Evolutionary conservation across 1,139 yeast species (phyloP).

Genomic region (Nakaseomyces uthaithaninus): DNA sequence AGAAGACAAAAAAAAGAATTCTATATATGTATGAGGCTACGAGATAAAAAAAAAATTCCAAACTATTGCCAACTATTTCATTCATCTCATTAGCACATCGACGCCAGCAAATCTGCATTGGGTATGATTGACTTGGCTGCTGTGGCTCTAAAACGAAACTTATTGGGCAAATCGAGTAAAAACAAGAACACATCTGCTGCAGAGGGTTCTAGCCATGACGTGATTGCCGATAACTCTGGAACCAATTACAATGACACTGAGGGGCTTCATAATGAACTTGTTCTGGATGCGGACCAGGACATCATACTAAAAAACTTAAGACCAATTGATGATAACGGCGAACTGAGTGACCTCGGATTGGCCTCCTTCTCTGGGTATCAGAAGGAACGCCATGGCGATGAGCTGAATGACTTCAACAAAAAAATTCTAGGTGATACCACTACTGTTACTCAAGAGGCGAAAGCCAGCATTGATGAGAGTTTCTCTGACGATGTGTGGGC

Average conservation of each 20-base stretch:
- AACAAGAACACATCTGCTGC: neutral
- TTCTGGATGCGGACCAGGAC: neutral
- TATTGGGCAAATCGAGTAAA: neutral
- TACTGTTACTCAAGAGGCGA: neutral
- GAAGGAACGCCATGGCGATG: conserved; percentile 1
- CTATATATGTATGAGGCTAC: no score
- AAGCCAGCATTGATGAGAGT: neutral
- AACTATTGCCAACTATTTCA: no score
- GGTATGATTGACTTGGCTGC: conserved; percentile 3
- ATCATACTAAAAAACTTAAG: neutral
- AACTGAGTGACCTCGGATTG: neutral
- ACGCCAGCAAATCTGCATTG: neutral
- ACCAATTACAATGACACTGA: neutral
- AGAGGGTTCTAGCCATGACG: conserved; percentile 4
- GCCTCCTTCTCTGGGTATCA: conserved; percentile 2
- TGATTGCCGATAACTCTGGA: neutral
- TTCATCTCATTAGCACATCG: no score
- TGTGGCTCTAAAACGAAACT: conserved; percentile 3
- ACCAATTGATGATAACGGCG: neutral
- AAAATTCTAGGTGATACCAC: neutral
- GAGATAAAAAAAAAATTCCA: no score
- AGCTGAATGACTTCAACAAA: neutral
- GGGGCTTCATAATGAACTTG: neutral
- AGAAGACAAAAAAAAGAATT: no score
- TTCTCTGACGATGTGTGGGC: conserved; percentile 9